Percentiles rank a stretch among this genome's conserved stretches.
These are phyloP conservation scores for Sarocladium strictum DNA, from an alignment of 2,329 filamentous ascomycete genomes.

Conservation along the genomic window DNA sequence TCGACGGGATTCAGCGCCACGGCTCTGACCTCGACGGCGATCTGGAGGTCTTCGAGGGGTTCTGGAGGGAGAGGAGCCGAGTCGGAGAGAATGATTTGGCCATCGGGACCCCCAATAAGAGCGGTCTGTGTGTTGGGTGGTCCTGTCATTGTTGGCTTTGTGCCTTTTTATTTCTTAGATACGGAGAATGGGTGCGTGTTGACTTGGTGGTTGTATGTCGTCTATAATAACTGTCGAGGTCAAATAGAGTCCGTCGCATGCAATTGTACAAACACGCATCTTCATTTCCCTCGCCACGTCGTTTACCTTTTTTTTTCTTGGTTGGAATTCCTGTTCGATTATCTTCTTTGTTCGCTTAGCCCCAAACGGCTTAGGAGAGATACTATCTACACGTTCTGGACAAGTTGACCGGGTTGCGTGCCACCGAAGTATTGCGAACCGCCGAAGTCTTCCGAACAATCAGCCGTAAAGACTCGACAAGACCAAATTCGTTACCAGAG, in stretches of 20 bases:
- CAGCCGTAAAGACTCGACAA: not conserved
- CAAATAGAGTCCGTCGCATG: not conserved
- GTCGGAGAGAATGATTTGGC: not conserved
- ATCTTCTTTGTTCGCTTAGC: not conserved
- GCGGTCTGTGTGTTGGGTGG: not conserved
- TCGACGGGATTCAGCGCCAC: conserved; percentile 32
- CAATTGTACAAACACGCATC: not conserved
- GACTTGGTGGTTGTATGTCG: not conserved
- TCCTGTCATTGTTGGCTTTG: not conserved
- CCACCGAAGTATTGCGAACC: not conserved
- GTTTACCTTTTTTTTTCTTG: not conserved
- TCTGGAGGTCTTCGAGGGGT: conserved; percentile 16
- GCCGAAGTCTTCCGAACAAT: not conserved
- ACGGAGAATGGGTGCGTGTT: no score
- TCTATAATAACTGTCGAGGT: not conserved
- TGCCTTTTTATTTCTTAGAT: not conserved
- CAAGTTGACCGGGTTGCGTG: not conserved
- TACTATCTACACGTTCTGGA: not conserved
- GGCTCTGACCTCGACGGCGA: conserved; percentile 29
- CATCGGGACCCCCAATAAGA: not conserved
- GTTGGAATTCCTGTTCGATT: no score
- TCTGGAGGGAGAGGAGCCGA: not conserved
- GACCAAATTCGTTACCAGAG: no score
- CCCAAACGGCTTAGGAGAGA: not conserved
- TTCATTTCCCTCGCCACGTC: not conserved